phyloP scores from a whole-genome alignment of 139 green algal species.

The Pseudopediastrum boryanum region DNA sequence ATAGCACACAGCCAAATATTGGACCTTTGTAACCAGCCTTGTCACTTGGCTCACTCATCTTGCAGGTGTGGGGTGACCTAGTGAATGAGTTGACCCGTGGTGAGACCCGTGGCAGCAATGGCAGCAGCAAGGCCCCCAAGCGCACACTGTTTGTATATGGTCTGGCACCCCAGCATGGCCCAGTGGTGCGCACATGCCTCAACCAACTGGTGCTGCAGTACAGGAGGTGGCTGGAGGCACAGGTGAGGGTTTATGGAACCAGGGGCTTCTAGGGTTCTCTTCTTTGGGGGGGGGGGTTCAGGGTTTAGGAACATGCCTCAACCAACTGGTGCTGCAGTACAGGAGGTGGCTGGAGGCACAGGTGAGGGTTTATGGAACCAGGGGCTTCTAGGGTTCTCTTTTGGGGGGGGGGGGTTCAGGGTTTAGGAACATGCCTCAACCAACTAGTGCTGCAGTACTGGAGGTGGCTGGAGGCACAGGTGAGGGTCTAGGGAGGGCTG shows the following conservation, averaged over 20 bases:
- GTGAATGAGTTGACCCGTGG: no score
- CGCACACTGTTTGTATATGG: slow-evolving; percentile 25
- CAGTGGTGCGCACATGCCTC: slow-evolving; percentile 65
- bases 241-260: no score
- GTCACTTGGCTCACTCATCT: not conserved
- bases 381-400: no score
- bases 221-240: slow-evolving; percentile 56
- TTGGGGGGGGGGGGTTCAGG: no score
- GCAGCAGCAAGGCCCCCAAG: not conserved
- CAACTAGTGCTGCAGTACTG: slow-evolving; percentile 81
- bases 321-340: slow-evolving; percentile 82
- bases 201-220: slow-evolving; percentile 82
- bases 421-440: slow-evolving; percentile 52
- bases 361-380: no score
- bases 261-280: no score
- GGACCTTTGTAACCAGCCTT: no score
- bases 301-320: slow-evolving; percentile 53
- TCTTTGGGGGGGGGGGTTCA: no score
- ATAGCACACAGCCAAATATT: no score
- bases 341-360: slow-evolving; percentile 56
- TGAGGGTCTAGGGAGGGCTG: no score
- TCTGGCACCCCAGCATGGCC: slow-evolving; percentile 89
- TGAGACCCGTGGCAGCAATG: slow-evolving; percentile 25
- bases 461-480: slow-evolving; percentile 57
- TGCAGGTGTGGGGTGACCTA: no score